Conservation (phyloP, 371 early-diverging fungal species). For the Globomyces sp. region DNA sequence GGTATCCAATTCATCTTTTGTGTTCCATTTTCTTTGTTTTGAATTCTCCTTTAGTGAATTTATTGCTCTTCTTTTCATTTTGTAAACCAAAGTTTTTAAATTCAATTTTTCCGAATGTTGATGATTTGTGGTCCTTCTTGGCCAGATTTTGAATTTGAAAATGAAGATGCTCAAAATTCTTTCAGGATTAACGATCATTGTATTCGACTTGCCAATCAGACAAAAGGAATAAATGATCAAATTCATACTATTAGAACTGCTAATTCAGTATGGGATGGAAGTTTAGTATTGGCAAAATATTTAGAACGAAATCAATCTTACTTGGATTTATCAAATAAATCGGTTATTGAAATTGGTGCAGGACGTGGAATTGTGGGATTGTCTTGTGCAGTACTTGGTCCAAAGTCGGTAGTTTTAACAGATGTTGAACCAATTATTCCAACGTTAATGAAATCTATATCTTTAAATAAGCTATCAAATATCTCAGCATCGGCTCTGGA, state of each 20-base stretch:
- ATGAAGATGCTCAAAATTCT: constrained; percentile 7
- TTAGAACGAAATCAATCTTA: constrained; percentile 27
- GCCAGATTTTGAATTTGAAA: background rate
- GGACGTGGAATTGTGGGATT: constrained; percentile 39
- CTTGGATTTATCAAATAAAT: constrained; percentile 11
- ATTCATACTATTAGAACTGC: background rate
- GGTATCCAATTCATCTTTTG: background rate
- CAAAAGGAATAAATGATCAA: background rate
- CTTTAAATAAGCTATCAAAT: constrained; percentile 21
- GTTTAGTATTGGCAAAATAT: constrained; percentile 36
- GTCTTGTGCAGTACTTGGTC: constrained; percentile 22
- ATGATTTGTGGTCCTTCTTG: no score
- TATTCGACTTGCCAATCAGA: background rate
- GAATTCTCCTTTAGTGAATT: background rate
- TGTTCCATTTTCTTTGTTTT: background rate
- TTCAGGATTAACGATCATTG: background rate
- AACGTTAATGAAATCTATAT: constrained; percentile 16
- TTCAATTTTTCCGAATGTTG: no score
- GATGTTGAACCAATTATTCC: constrained; percentile 21
- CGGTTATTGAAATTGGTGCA: constrained; percentile 35
- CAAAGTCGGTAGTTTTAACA: constrained; percentile 30
- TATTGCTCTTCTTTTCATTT: constrained; percentile 6
- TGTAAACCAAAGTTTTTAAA: background rate
- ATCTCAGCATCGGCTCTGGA: constrained; percentile 15
- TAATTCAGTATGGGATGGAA: background rate